Base-by-base conservation (phyloP, 2,329 filamentous ascomycete genomes). In the Scedosporium apiospermum region DNA sequence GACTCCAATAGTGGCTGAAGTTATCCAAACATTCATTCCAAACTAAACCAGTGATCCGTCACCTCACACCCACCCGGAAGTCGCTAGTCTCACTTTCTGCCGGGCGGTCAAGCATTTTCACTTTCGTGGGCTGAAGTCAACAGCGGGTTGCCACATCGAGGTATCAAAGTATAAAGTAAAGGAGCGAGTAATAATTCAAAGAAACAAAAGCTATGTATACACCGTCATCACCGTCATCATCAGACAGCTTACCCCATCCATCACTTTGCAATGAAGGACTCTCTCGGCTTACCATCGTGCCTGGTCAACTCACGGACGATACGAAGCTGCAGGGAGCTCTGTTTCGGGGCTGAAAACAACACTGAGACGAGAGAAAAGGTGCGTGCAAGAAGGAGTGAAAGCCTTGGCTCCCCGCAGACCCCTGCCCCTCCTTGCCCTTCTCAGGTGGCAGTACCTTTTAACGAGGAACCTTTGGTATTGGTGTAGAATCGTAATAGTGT, bases 381-480 rank as follows among this genome's bases (percentile, higher is more conserved):
- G 26, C 6, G 58, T 10, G 58, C 14, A 44, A n/a, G 21, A n/a
- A 10, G 58, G 16, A 60, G 26, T n/a, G 38, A 46, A 46, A 60
- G 38, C 23, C 23, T 60, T 60, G 58, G 57, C 57, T 26, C 41
- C 58, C 42, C 58, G 38, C 58, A 46, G 44, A 60, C 58, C 58
- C 58, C 58, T 60, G 58, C 58, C 42, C 58, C 58, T 60, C 58
- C 44, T 30, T 59, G 30, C 57, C n/a, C 38, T 49, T 46, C 44
- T 49, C 38, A 44, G 58, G 58, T 42, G 34, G 18, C 16, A 23
- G 51, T 55, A 14, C 51, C 12, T 38, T 38, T 38, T 38, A 38
- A 38, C 34, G 34, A 10, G 30, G 34, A 6, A 46, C 9, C 14
- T 46, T 46, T 46, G 42, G 42, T 46, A 46, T 18, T 46, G 42